phyloP scores from a whole-genome alignment of 2,329 filamentous ascomycete genomes.

The Pyricularia pennisetigena region DNA sequence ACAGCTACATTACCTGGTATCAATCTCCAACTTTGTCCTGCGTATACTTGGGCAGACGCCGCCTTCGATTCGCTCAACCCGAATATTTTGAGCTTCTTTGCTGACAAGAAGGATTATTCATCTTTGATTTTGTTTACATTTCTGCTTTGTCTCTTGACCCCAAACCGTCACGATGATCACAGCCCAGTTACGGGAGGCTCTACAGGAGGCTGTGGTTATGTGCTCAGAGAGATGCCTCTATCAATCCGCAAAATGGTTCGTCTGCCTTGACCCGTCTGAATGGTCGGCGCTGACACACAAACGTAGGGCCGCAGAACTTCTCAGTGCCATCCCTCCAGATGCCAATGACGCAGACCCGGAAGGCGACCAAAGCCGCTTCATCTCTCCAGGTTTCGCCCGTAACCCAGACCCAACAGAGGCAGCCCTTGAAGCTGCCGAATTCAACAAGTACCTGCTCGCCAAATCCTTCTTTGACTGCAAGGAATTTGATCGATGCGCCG shows the following conservation, averaged over 20 bases:
- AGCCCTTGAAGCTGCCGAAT: conserved; percentile 65
- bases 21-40: background rate
- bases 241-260: conserved; percentile 89
- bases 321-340: conserved; percentile 61
- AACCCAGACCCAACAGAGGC: conserved; percentile 64
- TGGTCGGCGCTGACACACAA: conserved; percentile 8
- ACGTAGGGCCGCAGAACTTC: conserved; percentile 81
- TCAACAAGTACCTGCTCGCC: conserved; percentile 77
- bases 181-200: conserved; percentile 57
- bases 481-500: conserved; percentile 88
- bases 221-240: conserved; percentile 94
- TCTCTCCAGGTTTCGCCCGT: conserved; percentile 33
- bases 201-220: conserved; percentile 79
- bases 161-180: conserved; percentile 34
- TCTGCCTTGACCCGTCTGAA: conserved; percentile 6
- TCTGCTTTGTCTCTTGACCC: background rate
- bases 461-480: conserved; percentile 93
- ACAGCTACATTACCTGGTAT: background rate
- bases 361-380: conserved; percentile 14
- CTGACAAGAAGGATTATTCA: background rate
- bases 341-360: conserved; percentile 36
- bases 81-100: background rate
- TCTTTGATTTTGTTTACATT: background rate
- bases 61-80: conserved; percentile 3
- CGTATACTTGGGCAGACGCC: background rate